phyloP scores from a whole-genome alignment of 345 rosid genomes.

The Orychophragmus violaceus region DNA sequence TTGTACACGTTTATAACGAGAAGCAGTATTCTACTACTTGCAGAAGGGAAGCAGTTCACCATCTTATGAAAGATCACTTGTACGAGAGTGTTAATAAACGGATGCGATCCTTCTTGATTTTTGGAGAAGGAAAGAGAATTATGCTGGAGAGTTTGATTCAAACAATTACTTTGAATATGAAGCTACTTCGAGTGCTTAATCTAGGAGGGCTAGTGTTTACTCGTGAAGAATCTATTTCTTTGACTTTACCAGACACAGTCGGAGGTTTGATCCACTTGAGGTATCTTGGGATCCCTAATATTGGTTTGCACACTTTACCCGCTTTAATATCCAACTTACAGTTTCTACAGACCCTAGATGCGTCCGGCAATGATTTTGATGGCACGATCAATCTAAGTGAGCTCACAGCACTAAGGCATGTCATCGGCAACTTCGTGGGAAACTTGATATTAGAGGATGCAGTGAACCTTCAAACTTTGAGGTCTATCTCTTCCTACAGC shows the following conservation, averaged over 20 bases:
- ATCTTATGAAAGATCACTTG: background rate
- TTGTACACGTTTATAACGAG: background rate
- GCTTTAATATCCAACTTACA: background rate
- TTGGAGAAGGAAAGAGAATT: background rate
- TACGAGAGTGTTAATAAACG: background rate
- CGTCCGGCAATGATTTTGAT: background rate
- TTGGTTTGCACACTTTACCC: background rate
- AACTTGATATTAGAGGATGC: background rate
- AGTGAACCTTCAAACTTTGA: slow-evolving; percentile 10
- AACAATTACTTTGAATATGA: background rate
- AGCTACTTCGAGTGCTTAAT: slow-evolving; percentile 16
- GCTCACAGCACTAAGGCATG: background rate
- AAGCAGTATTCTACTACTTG: background rate
- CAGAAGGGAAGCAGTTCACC: slow-evolving; percentile 4
- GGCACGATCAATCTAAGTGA: no score
- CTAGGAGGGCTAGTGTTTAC: background rate
- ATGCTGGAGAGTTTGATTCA: background rate
- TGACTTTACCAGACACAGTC: slow-evolving; percentile 1
- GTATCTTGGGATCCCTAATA: slow-evolving; percentile 3
- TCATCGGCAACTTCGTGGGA: background rate
- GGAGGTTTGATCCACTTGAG: slow-evolving; percentile 5
- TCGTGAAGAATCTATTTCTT: no score
- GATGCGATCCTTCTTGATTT: slow-evolving; percentile 2
- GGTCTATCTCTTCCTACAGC: slow-evolving; percentile 13
- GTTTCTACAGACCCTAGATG: slow-evolving; percentile 11